Percentiles rank a stretch among this genome's conserved stretches.
phyloP scores from a whole-genome alignment of 192 early-diverging fungal species.

The Linnemannia hyalina region DNA sequence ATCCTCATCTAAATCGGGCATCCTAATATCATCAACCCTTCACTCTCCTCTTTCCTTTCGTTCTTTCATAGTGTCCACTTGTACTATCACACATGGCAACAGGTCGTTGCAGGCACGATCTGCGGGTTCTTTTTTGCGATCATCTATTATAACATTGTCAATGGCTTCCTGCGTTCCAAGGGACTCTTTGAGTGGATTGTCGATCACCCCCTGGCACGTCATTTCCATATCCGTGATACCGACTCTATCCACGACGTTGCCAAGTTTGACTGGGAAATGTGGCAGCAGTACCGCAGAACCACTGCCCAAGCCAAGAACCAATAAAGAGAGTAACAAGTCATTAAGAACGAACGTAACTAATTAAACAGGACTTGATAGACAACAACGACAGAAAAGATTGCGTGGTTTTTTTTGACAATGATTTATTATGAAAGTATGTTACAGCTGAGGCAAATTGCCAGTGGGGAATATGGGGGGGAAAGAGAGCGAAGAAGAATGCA shows the following conservation, averaged over 20 bases:
- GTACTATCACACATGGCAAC: slow-evolving; percentile 78
- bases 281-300: slow-evolving; percentile 37
- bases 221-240: slow-evolving; percentile 65
- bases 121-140: slow-evolving; percentile 70
- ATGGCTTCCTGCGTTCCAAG: slow-evolving; percentile 51
- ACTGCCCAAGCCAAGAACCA: not conserved
- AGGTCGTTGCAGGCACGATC: slow-evolving; percentile 76
- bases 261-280: slow-evolving; percentile 67
- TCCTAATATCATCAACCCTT: not conserved
- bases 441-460: slow-evolving; percentile 10
- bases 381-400: not conserved
- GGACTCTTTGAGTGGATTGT: slow-evolving; percentile 62
- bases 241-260: slow-evolving; percentile 58
- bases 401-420: not conserved
- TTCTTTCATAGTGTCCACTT: slow-evolving; percentile 71
- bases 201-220: slow-evolving; percentile 46
- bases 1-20: not conserved
- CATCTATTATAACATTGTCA: slow-evolving; percentile 65
- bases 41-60: slow-evolving; percentile 1
- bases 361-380: not conserved
- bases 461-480: not conserved
- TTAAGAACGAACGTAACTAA: not conserved
- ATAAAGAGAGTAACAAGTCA: not conserved
- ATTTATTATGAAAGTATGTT: slow-evolving; percentile 19
- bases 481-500: not conserved